Percentiles rank a stretch among this genome's conserved stretches.
Conservation (phyloP, 2,329 filamentous ascomycete species). For the Eurotiales sp. region DNA sequence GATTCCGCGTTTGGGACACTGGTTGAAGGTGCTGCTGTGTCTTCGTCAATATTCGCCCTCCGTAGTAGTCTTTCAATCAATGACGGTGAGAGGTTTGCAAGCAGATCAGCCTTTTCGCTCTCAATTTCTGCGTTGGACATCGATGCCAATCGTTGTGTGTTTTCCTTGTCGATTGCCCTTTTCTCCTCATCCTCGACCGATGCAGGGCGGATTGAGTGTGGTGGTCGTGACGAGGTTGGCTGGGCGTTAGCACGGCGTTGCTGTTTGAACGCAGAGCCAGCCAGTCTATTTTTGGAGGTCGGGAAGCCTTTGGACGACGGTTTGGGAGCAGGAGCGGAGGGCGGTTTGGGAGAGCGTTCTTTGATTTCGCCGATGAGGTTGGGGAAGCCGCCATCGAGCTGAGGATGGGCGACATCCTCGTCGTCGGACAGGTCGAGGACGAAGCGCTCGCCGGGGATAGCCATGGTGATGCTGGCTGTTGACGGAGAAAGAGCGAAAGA, state of each 20-base stretch:
- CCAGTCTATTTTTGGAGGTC: constrained; percentile 73
- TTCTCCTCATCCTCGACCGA: constrained; percentile 53
- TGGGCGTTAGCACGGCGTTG: constrained; percentile 35
- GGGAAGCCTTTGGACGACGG: constrained; percentile 71
- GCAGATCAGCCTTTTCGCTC: constrained; percentile 73
- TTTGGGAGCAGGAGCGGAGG: constrained; percentile 48
- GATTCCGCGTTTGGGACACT: background rate
- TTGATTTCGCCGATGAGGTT: constrained; percentile 68
- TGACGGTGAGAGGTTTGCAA: constrained; percentile 69
- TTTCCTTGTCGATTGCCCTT: constrained; percentile 75
- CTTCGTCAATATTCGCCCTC: constrained; percentile 70
- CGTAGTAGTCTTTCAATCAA: constrained; percentile 73
- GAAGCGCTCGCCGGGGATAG: constrained; percentile 58
- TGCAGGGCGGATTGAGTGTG: too few species aligned
- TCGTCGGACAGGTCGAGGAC: constrained; percentile 57
- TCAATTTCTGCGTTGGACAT: constrained; percentile 85
- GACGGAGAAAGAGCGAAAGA: background rate
- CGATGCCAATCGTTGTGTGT: constrained; percentile 64
- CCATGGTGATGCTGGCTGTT: constrained; percentile 39
- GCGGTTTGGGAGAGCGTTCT: constrained; percentile 62
- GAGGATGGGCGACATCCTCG: constrained; percentile 32
- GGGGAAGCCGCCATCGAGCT: constrained; percentile 24
- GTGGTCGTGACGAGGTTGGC: background rate
- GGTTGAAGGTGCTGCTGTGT: background rate
- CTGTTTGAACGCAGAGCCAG: constrained; percentile 75